Base-by-base conservation (phyloP, 2,329 filamentous ascomycete genomes). In the Pestalotiopsis sp. region DNA sequence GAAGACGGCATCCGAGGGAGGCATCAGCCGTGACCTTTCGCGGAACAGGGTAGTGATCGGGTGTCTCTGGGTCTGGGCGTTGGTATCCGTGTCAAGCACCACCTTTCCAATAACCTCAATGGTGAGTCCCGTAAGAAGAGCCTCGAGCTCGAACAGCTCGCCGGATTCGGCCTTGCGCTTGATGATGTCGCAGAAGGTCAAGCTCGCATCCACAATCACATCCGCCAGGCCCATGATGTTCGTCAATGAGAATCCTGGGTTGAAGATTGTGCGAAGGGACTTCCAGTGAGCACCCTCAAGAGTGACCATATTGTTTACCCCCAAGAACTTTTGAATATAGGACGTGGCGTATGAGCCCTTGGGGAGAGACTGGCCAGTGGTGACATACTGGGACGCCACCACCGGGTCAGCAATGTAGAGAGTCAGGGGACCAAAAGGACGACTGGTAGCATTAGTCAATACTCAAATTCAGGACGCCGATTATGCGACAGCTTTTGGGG, bases 71-170 rank as follows among this genome's bases (percentile, higher is more conserved):
- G n/a, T 65, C 62, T 65, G 62, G 23, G 60, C 40, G 14, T 36
- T n/a, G 38, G 49, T 49, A 14, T 65, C 62, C 13, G 62, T 20
- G 25, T 65, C 62, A 4, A 65, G 62, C 4, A 65, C 62, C 23
- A 40, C 62, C 62, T 56, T 49, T 49, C 62, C 62, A 20, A 65
- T 65, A 13, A 65, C 31, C 2, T 65, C 62, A 20, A 65, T 65
- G 20, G 62, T 65, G 12, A 65, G 40, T 14, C 62, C 23, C n/a
- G 62, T 65, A 7, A 65, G 40, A n/a, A 41, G 40, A 14, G n/a
- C 62, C 38, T 65, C 62, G 11, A 65, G 62, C 62, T 49, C 45
- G 23, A 62, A 65, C 12, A 65, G 23, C 36, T 65, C 62, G 7
- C 62, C 27, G 2, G 62, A 49, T n/a, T 49, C 62, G 17, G 62